Evolutionary conservation across 1,284 basidiomycete genomes (phyloP), one percentile per base, ranked within the genome.

Genomic region (Fomes fomentarius): DNA sequence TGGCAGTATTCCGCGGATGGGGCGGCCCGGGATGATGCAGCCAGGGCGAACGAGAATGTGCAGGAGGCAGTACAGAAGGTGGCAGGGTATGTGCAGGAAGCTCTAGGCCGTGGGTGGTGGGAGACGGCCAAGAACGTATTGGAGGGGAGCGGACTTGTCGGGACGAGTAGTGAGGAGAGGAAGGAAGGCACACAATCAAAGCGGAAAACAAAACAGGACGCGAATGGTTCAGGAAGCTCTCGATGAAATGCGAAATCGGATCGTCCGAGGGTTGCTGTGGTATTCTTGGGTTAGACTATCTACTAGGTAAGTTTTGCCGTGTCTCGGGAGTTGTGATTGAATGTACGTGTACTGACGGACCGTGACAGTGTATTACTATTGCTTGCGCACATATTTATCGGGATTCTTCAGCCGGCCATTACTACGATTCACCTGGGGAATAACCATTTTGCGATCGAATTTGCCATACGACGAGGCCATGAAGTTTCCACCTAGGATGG

Each of bases 1-100:
- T 85, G 85, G 85, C 81, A 83, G 65, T 78, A 82, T 63, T 71
- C 76, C 40, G 70, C 79, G 63, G 68, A 69, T 22, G 61, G 61
- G 38, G 62, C 47, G 35, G 56, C 47, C 30, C 54, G 61, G 43
- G 57, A 58, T n/a, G 69, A 60, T 10, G 69, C 64, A 33, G 58
- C 60, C 21, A 66, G 66, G 50, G 38, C 62, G 30, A 60, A 57
- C 17, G 66, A 60, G 26, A 68, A 73, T n/a, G 71, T 72, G 50
- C 73, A 76, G 63, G 70, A 71, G 58, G 72, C 79, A 40, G 70
- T 84, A 48, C 69, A 74, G 7, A 69, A 77, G 42, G 70, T 84
- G 2, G 61, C 77, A n/a, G 68, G 73, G n/a, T 50, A 71, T 10
- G 75, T 75, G 12, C 72, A 71, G 52, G 68, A 68, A 26, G 61